These are phyloP conservation scores for Fistulifera pelliculosa DNA, from an alignment of 108 stramenopile species.

Conservation along the genomic window DNA sequence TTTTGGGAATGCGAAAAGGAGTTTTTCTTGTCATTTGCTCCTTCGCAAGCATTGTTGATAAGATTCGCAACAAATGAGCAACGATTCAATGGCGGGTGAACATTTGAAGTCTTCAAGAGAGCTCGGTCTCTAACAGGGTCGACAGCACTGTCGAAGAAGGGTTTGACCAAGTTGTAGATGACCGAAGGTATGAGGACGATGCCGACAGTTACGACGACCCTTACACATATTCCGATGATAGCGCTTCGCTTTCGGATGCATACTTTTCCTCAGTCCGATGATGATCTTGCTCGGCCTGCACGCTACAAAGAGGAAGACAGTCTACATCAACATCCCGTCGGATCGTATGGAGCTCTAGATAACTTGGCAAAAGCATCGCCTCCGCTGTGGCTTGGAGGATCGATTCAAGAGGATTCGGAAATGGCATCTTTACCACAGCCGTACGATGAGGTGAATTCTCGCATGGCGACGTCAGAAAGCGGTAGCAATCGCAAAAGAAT, in stretches of 20 bases:
- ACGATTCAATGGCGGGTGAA: no score
- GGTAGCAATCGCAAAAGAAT: background rate
- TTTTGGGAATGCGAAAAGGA: no score
- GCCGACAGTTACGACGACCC: constrained; percentile 5
- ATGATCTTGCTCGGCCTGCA: constrained; percentile 10
- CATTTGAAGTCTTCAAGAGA: no score
- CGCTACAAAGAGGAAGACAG: background rate
- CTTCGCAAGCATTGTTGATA: no score
- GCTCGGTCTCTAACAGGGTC: no score
- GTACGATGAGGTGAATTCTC: background rate
- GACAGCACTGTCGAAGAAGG: no score
- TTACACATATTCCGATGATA: constrained; percentile 19
- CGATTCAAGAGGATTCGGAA: constrained; percentile 12
- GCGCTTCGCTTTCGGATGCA: constrained; percentile 26
- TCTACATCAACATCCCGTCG: background rate
- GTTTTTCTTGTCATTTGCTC: no score
- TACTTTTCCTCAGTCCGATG: constrained; percentile 20
- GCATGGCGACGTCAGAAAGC: constrained; percentile 1
- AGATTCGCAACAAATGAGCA: no score
- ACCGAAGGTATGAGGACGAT: constrained; percentile 1
- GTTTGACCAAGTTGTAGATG: no score
- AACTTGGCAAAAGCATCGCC: background rate
- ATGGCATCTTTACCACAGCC: background rate
- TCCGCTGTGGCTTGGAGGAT: constrained; percentile 10
- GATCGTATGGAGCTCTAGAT: background rate